Evolutionary conservation across 805 yeast species (phyloP).

Genomic region (Nakazawaea sp.): DNA sequence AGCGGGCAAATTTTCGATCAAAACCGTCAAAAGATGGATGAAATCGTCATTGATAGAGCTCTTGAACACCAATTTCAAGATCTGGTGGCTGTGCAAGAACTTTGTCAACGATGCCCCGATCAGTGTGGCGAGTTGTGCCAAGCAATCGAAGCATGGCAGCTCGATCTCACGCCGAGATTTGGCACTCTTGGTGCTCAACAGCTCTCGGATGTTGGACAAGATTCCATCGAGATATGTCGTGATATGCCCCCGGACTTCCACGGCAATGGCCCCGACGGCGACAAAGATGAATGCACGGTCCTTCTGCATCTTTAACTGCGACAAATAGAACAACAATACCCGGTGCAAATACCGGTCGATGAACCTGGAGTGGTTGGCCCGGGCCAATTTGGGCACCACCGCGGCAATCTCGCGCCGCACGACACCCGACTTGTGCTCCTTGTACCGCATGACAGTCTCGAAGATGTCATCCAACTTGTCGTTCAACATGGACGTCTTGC

Average conservation of each 20-base stretch:
- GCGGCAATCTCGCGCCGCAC: constrained; percentile 81
- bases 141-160: constrained; percentile 81
- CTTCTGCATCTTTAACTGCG: constrained; percentile 67
- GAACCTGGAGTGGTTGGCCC: constrained; percentile 67
- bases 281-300: constrained; percentile 73
- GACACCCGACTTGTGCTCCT: constrained; percentile 68
- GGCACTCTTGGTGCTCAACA: constrained; percentile 54
- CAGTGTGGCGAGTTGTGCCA: constrained; percentile 79
- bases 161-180: constrained; percentile 68
- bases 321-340: constrained; percentile 67
- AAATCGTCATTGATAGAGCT: constrained; percentile 82
- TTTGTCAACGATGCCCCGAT: constrained; percentile 93
- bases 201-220: constrained; percentile 77
- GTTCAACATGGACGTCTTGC: constrained; percentile 66
- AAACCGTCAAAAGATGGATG: constrained; percentile 63
- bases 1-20: constrained; percentile 73
- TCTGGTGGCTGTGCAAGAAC: constrained; percentile 68
- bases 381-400: constrained; percentile 77
- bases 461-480: constrained; percentile 71
- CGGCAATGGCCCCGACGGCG: constrained; percentile 80
- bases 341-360: constrained; percentile 76
- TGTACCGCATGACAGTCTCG: constrained; percentile 64
- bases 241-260: constrained; percentile 75
- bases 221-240: constrained; percentile 85
- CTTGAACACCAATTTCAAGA: constrained; percentile 69